Evolutionary conservation across 208 protist genomes (phyloP).

Genomic region (Wallacemonas rigidus): DNA sequence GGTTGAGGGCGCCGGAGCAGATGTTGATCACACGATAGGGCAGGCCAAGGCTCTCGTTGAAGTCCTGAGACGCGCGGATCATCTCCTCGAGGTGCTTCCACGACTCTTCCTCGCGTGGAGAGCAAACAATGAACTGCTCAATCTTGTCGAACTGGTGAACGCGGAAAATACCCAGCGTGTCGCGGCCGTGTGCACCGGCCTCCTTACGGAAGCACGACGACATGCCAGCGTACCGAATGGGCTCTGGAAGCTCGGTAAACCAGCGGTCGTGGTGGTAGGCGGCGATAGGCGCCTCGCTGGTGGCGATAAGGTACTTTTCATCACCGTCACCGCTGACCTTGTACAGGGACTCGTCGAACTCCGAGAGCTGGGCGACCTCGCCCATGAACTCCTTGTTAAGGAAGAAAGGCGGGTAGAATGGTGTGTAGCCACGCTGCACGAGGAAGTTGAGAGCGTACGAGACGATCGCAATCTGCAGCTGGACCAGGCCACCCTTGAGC

Average conservation of each 20-base stretch:
- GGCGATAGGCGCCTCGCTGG: constrained; percentile 99
- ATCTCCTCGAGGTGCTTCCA: constrained; percentile 92
- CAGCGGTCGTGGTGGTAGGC: constrained; percentile 96
- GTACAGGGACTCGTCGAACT: constrained; percentile 99
- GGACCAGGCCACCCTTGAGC: constrained; percentile 96
- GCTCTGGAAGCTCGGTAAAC: constrained; percentile 91
- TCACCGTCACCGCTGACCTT: constrained; percentile 96
- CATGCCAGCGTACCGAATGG: constrained; percentile 96
- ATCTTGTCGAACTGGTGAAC: constrained; percentile 98
- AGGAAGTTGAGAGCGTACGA: constrained; percentile 98
- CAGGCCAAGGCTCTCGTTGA: constrained; percentile 93
- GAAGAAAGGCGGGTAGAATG: constrained; percentile 99
- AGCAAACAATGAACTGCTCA: constrained; percentile 95
- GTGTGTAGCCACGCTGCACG: constrained; percentile 87
- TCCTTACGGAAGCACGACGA: constrained; percentile 99
- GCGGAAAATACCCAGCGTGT: constrained; percentile 96
- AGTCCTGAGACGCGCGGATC: constrained; percentile 92
- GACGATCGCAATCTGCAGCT: constrained; percentile 98
- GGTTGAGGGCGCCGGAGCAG: constrained; percentile 97
- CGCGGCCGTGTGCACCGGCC: constrained; percentile 94
- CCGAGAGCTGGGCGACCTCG: constrained; percentile 96
- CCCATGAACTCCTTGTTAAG: constrained; percentile 98
- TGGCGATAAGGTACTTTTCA: constrained; percentile 99
- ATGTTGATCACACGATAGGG: constrained; percentile 96
- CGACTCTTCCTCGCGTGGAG: constrained; percentile 88